A percentile compares a stretch with the other conserved stretches of the same genome.
Evolutionary conservation across 495 filamentous ascomycete species (phyloP).

Genomic region (Xanthoparmelia taractica): DNA sequence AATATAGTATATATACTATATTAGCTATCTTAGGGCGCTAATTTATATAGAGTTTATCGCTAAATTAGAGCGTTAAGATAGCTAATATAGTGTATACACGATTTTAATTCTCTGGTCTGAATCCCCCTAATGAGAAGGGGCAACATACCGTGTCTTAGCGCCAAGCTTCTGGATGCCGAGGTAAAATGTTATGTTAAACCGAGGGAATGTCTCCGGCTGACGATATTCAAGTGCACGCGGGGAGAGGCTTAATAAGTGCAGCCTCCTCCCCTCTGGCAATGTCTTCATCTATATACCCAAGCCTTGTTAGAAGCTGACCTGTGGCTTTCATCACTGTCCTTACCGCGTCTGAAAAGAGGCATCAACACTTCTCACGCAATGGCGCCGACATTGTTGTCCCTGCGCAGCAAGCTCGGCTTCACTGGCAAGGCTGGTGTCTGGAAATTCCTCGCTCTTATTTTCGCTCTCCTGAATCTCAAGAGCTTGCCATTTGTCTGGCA

Average conservation of each 20-base stretch:
- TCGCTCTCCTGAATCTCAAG: conserved; percentile 55
- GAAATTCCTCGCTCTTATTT: conserved; percentile 44
- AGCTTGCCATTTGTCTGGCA: conserved; percentile 57
- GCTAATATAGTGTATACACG: no score
- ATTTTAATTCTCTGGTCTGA: no score
- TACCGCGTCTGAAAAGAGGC: background rate
- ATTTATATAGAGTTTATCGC: no score
- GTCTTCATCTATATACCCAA: background rate
- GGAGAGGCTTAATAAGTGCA: background rate
- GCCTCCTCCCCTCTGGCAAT: background rate
- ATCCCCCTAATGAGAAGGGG: background rate
- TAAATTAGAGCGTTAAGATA: no score
- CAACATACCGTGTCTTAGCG: no score
- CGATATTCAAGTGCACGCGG: no score
- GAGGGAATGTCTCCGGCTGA: no score
- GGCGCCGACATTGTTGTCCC: background rate
- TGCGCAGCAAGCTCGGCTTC: conserved; percentile 7
- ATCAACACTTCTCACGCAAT: background rate
- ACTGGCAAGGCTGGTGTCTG: conserved; percentile 30
- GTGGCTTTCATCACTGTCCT: background rate
- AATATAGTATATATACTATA: no score
- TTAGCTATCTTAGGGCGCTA: no score
- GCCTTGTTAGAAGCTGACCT: background rate
- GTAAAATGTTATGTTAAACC: background rate
- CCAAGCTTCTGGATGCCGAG: background rate